Base-by-base conservation (phyloP, 2,329 filamentous ascomycete species). In the Akanthomyces lecanii region DNA sequence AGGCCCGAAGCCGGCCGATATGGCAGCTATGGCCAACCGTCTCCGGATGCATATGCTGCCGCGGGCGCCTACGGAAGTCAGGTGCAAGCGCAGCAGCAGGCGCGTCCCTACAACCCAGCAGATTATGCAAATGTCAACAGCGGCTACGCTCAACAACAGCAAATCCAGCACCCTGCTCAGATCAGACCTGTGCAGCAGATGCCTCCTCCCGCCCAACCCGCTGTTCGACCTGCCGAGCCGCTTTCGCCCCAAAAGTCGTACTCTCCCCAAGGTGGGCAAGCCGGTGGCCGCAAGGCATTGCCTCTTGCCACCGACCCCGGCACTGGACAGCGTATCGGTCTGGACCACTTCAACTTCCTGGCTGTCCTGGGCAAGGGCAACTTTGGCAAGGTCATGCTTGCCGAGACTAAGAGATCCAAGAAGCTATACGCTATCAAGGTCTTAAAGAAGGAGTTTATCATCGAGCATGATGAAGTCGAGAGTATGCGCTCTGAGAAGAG, bases 321-420 rank as follows among this genome's bases (percentile, higher is more conserved):
- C 47, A 92, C 89, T 63, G 90, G 90, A 38, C 85, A 89, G 71
- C 87, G 94, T 60, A 98, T 99, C 73, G 95, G 95, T 21, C 81
- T 99, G 52, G 96, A 99, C 74, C 93, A 99, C 77, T 99, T 99
- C 83, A 99, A 99, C 75, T 99, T 99, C 84, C 83, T 99, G 67
- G 94, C 96, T 67, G 95, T 99, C 61, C 85, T 99, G 67, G 95
- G 95, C 73, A 99, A 99, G 78, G 95, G 95, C 79, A 99, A 99
- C 78, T 99, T 99, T 73, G 95, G 95, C 76, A 99, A 99, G 78
- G 95, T 99, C 78, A 99, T 99, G 95, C 81, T 99, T 75, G 95
- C 95, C 2, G 96, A 99, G 78, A 97, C 95, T 1, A 99, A 99
- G 82, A 88, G 87, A 62, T 88, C 90, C 11, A 91, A 93, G 76